Evolutionary conservation across 257 asterid genomes (phyloP), one percentile per base, ranked within the genome.

Genomic region (Handroanthus guayacan): DNA sequence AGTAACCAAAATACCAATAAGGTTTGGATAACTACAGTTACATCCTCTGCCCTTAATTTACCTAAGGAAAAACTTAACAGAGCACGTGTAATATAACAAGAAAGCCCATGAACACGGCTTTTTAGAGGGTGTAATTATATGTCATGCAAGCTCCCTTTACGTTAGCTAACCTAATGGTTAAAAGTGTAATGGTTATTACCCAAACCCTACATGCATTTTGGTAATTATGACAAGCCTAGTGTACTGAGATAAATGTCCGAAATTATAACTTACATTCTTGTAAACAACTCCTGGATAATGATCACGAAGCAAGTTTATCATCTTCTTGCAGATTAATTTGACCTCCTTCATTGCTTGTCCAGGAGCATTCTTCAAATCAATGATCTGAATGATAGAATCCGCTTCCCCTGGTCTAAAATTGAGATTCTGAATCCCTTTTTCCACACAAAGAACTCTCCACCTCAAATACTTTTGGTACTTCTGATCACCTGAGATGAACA

Each of bases 371-470:
- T 82, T 85, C 79, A 94, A 63, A 70, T 94, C 98, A 45, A 79
- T 61, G 73, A 94, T 88, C 77, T 89, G 92, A 5, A 94, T 12
- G 18, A 90, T 67, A 0, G 94, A 92, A 31, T 87, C 86, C 3
- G 52, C 82, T 63, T 85, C 94, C 2, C 98, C 98, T 0, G 92
- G 89, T 74, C 62, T 75, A 12, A 94, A 92, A 25, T 72, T 82
- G 62, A 94, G 88, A 50, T 67, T 74, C 41, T 75, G 79, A 34
- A 92, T 86, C 76, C 89, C 96, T 60, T 80, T 86, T 69, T 94
- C 97, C 25, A 94, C 38, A 16, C 93, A 86, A 1, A 79, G 77
- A 66, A 94, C 65, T 65, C 91, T 90, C 98, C 98, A 92, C 51
- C 90, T 81, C 47, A 88, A 63, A 41, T 81, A 90, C 38, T 90